Percentiles rank a stretch among this genome's conserved stretches.
Evolutionary conservation across 306 rosid species (phyloP).

Genomic region (Mucuna pruriens): DNA sequence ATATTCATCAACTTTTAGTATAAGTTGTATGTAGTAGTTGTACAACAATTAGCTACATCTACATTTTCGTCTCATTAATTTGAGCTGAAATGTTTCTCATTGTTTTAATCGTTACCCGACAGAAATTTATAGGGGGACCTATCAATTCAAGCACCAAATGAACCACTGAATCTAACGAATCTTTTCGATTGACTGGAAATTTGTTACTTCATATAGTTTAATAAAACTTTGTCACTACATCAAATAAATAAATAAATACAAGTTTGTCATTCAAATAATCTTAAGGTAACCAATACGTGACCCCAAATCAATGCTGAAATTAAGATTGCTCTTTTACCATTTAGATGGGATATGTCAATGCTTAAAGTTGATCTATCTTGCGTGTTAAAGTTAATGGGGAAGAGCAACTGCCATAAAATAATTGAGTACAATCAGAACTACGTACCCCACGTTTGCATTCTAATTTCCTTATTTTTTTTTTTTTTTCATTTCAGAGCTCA

Average conservation of each 20-base stretch:
- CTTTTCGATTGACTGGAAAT: constrained; percentile 46
- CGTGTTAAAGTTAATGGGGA: not conserved
- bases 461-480: not conserved
- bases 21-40: not conserved
- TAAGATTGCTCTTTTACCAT: not conserved
- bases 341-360: constrained; percentile 12
- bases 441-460: not conserved
- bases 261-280: not conserved
- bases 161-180: constrained; percentile 46
- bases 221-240: not conserved
- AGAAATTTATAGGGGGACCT: constrained; percentile 31
- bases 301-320: constrained; percentile 18
- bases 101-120: constrained; percentile 14
- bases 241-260: not conserved
- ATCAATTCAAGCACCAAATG: constrained; percentile 1
- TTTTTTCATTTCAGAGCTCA: too few species aligned
- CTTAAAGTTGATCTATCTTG: not conserved
- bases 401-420: not conserved
- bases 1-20: not conserved
- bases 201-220: constrained; percentile 19
- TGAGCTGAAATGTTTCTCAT: not conserved
- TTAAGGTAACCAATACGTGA: not conserved
- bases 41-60: constrained; percentile 7
- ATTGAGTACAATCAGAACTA: not conserved
- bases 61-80: constrained; percentile 32